A percentile compares a stretch with the other conserved stretches of the same genome.
These are phyloP conservation scores for Sporormia fimetaria DNA, from an alignment of 495 filamentous ascomycete genomes.

Conservation along the genomic window DNA sequence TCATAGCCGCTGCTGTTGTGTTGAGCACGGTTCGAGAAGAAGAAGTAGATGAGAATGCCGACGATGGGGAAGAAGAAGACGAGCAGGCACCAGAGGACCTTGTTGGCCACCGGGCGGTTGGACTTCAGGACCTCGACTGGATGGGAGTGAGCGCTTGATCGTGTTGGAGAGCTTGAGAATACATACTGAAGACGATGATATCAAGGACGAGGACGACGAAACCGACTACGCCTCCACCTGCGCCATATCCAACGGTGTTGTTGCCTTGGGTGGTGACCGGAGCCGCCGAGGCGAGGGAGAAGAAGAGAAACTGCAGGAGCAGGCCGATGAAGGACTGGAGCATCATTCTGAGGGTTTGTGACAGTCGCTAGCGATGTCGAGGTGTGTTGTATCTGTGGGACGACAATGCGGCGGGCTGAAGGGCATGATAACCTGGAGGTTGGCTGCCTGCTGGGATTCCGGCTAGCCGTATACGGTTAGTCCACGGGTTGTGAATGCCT, in stretches of 20 bases:
- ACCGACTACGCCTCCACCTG: slow-evolving; percentile 39
- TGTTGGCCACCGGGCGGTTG: slow-evolving; percentile 36
- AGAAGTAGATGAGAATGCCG: slow-evolving; percentile 40
- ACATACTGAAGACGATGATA: slow-evolving; percentile 40
- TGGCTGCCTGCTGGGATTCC: no score
- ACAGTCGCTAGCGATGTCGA: no score
- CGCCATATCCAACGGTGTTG: slow-evolving; percentile 36
- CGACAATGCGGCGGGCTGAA: no score
- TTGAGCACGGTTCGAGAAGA: slow-evolving; percentile 42
- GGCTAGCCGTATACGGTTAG: no score
- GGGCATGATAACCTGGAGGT: no score
- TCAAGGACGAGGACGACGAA: slow-evolving; percentile 41
- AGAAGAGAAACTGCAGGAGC: slow-evolving; percentile 36
- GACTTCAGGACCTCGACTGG: slow-evolving; percentile 45
- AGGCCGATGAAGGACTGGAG: slow-evolving; percentile 21
- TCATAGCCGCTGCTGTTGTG: slow-evolving; percentile 38
- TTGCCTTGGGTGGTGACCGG: slow-evolving; percentile 21
- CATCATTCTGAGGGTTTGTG: no score
- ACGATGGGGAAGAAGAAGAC: slow-evolving; percentile 43
- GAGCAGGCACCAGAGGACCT: slow-evolving; percentile 41
- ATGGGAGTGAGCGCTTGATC: neutral
- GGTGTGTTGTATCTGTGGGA: no score
- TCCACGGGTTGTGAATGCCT: no score
- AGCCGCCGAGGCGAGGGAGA: slow-evolving; percentile 33
- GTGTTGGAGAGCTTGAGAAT: neutral